phyloP scores from a whole-genome alignment of 1,284 basidiomycete species.

The Austroboletus niveus region DNA sequence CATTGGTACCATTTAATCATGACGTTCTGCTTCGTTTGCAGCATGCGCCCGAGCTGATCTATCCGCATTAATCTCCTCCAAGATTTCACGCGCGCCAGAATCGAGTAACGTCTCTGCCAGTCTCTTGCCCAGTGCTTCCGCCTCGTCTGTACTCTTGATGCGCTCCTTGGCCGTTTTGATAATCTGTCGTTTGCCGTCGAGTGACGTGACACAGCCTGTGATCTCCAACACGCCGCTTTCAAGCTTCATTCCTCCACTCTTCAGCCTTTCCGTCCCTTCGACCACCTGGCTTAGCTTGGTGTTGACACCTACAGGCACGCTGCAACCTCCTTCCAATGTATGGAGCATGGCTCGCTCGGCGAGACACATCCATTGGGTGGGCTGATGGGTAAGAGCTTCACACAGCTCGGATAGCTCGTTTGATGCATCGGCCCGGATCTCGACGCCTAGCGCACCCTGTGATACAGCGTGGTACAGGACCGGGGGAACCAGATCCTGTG shows the following conservation, averaged over 20 bases:
- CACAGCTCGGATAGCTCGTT: constrained; percentile 60
- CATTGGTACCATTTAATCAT: constrained; percentile 4
- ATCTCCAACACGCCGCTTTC: constrained; percentile 50
- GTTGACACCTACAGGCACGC: constrained; percentile 91
- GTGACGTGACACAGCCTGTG: constrained; percentile 77
- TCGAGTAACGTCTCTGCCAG: constrained; percentile 66
- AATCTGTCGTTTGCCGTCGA: constrained; percentile 72
- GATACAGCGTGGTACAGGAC: constrained; percentile 88
- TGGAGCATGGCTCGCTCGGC: constrained; percentile 88
- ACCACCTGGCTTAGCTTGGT: constrained; percentile 41
- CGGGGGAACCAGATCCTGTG: constrained; percentile 73
- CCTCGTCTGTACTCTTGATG: constrained; percentile 58
- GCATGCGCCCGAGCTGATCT: constrained; percentile 55
- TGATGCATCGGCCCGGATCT: constrained; percentile 78
- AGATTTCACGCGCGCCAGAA: constrained; percentile 70
- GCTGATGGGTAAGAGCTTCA: constrained; percentile 67
- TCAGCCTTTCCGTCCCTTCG: constrained; percentile 29
- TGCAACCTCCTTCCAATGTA: constrained; percentile 94
- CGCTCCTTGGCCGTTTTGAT: constrained; percentile 57
- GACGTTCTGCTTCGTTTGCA: constrained; percentile 29
- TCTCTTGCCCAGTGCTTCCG: constrained; percentile 64
- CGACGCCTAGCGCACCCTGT: constrained; percentile 90
- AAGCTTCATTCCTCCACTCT: constrained; percentile 26
- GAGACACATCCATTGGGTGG: constrained; percentile 71
- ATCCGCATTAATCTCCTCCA: constrained; percentile 77